Percentiles rank a stretch among this genome's conserved stretches.
Evolutionary conservation across 805 yeast species (phyloP).

Genomic region (Isabelozyma heimii): DNA sequence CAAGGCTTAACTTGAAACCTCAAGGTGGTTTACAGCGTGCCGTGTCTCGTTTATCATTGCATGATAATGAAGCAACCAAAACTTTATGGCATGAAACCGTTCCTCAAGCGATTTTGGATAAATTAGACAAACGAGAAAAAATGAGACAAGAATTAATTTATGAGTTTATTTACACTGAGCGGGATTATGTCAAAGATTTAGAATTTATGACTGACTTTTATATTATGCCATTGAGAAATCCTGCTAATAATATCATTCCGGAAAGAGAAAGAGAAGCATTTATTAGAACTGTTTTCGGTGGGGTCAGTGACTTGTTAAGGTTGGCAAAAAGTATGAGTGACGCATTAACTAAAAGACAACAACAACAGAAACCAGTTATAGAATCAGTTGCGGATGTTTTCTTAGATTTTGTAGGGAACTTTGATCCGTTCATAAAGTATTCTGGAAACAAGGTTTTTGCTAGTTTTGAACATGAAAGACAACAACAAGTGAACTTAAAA

Average conservation of each 20-base stretch:
- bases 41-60: constrained; percentile 63
- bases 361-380: constrained; percentile 80
- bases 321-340: constrained; percentile 85
- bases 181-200: constrained; percentile 91
- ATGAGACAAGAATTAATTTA: constrained; percentile 94
- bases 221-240: constrained; percentile 85
- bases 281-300: constrained; percentile 86
- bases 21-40: constrained; percentile 81
- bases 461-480: constrained; percentile 91
- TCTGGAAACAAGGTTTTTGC: constrained; percentile 96
- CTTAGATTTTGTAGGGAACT: constrained; percentile 76
- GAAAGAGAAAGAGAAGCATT: constrained; percentile 87
- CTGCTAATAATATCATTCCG: constrained; percentile 73
- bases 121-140: constrained; percentile 78
- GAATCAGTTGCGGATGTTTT: constrained; percentile 85
- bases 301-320: constrained; percentile 80
- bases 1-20: constrained; percentile 82
- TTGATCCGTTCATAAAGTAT: constrained; percentile 89
- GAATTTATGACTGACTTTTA: constrained; percentile 92
- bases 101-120: constrained; percentile 71
- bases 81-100: constrained; percentile 94
- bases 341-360: constrained; percentile 77
- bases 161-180: constrained; percentile 89
- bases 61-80: constrained; percentile 69
- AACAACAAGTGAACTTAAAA: constrained; percentile 82